A percentile compares a stretch with the other conserved stretches of the same genome.
These are phyloP conservation scores for Sporothrix variecibatus DNA, from an alignment of 2,329 filamentous ascomycete genomes.

Conservation along the genomic window DNA sequence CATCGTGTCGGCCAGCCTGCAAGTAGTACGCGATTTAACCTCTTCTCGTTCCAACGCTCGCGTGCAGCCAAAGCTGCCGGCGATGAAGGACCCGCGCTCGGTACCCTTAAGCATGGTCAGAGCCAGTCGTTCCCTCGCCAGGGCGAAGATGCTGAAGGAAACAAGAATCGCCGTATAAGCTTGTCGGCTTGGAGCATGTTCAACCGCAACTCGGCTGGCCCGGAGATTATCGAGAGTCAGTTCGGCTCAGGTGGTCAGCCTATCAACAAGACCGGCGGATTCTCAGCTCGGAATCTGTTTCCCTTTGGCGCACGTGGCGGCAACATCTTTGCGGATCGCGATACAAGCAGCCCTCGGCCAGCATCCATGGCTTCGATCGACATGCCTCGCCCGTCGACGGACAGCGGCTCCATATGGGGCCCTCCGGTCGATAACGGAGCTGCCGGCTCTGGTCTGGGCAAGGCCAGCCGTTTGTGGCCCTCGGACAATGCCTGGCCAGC, in stretches of 20 bases:
- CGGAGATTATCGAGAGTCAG: conserved; percentile 45
- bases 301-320: conserved; percentile 54
- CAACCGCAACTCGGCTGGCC: conserved; percentile 53
- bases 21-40: conserved; percentile 46
- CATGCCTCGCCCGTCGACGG: conserved; percentile 75
- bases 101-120: conserved; percentile 69
- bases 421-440: conserved; percentile 48
- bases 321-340: conserved; percentile 53
- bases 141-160: conserved; percentile 58
- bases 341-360: conserved; percentile 64
- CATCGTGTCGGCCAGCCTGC: conserved; percentile 26
- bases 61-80: conserved; percentile 62
- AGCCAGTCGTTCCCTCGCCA: conserved; percentile 75
- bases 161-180: conserved; percentile 57
- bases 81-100: conserved; percentile 64
- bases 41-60: conserved; percentile 64
- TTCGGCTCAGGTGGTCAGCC: conserved; percentile 27
- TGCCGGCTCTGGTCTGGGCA: conserved; percentile 42
- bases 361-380: conserved; percentile 69
- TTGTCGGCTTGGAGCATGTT: conserved; percentile 62
- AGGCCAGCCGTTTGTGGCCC: conserved; percentile 66
- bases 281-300: conserved; percentile 48
- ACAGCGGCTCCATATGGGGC: conserved; percentile 75
- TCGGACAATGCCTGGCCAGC: conserved; percentile 55
- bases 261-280: conserved; percentile 38